These are phyloP conservation scores for Babesia bovis DNA, from an alignment of 169 alveolate species.

Conservation along the genomic window DNA sequence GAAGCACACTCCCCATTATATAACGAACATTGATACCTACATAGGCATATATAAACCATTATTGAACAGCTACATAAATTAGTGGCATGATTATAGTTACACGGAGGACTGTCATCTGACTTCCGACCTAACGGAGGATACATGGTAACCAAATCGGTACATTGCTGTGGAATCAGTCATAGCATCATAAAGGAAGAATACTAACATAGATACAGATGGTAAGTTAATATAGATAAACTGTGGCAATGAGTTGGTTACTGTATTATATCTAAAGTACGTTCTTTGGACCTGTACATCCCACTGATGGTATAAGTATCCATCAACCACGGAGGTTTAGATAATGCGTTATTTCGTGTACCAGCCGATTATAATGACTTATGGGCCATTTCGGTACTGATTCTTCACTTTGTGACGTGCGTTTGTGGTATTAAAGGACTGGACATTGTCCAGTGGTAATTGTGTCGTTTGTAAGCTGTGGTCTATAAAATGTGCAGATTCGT, in stretches of 20 bases:
- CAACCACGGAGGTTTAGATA: too few species aligned
- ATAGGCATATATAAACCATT: background rate
- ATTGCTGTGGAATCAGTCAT: background rate
- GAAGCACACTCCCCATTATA: slow-evolving; percentile 31
- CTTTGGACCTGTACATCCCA: too few species aligned
- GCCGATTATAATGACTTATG: background rate
- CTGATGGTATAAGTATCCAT: too few species aligned
- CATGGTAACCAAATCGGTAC: background rate
- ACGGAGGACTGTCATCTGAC: background rate
- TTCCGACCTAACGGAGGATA: background rate
- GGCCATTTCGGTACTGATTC: background rate
- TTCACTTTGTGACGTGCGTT: too few species aligned
- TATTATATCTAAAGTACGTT: too few species aligned
- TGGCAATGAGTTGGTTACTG: too few species aligned
- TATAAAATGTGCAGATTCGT: slow-evolving; percentile 61
- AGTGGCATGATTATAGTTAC: too few species aligned
- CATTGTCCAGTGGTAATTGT: too few species aligned
- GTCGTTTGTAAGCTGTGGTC: too few species aligned
- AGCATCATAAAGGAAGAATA: background rate
- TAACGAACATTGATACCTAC: background rate
- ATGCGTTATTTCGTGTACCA: too few species aligned
- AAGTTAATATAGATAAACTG: background rate
- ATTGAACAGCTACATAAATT: too few species aligned
- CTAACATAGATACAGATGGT: background rate
- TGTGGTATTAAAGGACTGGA: too few species aligned